These are phyloP conservation scores for Ramularia collo-cygni DNA, from an alignment of 2,329 filamentous ascomycete genomes.

Conservation along the genomic window DNA sequence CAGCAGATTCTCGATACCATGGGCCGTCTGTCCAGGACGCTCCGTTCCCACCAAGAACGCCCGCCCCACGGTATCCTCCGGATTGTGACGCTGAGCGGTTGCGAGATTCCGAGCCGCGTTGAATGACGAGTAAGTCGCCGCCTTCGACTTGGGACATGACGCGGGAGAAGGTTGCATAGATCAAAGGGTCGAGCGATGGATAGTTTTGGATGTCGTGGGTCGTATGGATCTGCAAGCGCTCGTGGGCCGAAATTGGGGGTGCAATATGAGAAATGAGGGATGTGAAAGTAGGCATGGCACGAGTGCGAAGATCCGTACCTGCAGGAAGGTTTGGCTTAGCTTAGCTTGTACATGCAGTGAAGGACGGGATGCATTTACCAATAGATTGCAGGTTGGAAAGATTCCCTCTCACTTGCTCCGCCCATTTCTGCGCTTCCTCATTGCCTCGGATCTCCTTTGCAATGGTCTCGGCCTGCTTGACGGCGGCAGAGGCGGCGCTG, in stretches of 20 bases:
- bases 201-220: constrained; percentile 94
- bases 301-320: constrained; percentile 82
- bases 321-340: constrained; percentile 18
- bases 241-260: constrained; percentile 92
- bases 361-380: constrained; percentile 46
- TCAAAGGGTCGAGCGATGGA: constrained; percentile 84
- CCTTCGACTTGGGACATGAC: constrained; percentile 99
- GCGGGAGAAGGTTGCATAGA: constrained; percentile 83
- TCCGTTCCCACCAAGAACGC: constrained; percentile 33
- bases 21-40: constrained; percentile 87
- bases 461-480: constrained; percentile 87
- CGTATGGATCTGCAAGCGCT: constrained; percentile 93
- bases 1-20: constrained; percentile 72
- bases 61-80: constrained; percentile 44
- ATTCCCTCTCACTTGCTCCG: constrained; percentile 85
- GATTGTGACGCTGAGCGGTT: constrained; percentile 53
- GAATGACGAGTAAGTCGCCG: constrained; percentile 87
- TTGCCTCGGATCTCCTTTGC: constrained; percentile 95
- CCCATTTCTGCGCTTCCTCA: constrained; percentile 94
- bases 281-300: constrained; percentile 89
- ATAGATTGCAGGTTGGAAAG: constrained; percentile 69
- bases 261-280: constrained; percentile 92
- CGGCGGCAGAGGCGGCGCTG: constrained; percentile 72
- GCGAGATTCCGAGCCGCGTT: constrained; percentile 80
- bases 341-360: neutral